These are phyloP conservation scores for Penicillium crystallinum DNA, from an alignment of 495 filamentous ascomycete species.

Conservation along the genomic window DNA sequence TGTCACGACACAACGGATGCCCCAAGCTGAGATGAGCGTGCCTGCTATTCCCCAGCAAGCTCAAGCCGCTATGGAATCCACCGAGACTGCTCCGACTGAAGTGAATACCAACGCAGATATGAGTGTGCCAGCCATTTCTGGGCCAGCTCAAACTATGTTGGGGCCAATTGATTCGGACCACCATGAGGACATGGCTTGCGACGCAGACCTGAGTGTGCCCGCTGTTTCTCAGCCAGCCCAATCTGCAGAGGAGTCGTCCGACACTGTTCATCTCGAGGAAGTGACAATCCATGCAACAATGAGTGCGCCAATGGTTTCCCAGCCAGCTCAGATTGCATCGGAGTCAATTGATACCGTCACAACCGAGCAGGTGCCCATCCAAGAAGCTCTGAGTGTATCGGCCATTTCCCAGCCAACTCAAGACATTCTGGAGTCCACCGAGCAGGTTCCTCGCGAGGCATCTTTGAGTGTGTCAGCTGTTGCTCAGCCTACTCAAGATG, in stretches of 20 bases:
- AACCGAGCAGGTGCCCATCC: not conserved
- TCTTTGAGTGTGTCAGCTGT: not conserved
- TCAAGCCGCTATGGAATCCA: no score
- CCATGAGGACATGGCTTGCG: no score
- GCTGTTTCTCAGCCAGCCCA: not conserved
- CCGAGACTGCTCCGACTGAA: no score
- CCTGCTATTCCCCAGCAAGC: no score
- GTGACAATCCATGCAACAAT: not conserved
- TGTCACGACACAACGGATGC: no score
- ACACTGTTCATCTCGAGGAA: not conserved
- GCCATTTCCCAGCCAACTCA: not conserved
- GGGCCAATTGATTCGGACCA: no score
- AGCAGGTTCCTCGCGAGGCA: not conserved
- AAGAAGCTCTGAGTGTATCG: not conserved
- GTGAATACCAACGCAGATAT: no score
- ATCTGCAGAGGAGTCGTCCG: not conserved
- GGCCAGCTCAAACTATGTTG: no score
- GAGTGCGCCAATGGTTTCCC: not conserved
- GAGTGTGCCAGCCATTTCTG: no score
- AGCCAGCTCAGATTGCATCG: not conserved
- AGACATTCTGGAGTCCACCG: not conserved
- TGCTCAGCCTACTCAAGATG: not conserved
- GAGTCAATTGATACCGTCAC: not conserved
- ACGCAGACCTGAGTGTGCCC: not conserved
- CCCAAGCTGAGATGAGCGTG: no score